Conservation (phyloP, 352 stramenopile species). For the Globisporangium canariense region DNA sequence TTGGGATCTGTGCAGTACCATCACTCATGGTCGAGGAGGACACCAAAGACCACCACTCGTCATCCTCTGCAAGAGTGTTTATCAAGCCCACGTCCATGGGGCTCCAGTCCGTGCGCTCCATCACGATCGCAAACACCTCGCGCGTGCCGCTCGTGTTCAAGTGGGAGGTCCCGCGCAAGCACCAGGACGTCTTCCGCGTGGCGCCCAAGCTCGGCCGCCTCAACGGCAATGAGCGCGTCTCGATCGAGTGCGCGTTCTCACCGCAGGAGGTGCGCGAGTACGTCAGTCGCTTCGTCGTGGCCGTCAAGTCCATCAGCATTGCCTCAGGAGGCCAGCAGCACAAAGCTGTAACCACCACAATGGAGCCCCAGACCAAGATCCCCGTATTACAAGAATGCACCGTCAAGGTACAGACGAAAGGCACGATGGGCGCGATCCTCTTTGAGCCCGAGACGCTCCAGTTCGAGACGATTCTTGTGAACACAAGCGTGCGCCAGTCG, state of each 20-base stretch:
- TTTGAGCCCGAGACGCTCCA: constrained; percentile 67
- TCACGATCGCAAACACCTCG: constrained; percentile 75
- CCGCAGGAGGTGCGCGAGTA: constrained; percentile 77
- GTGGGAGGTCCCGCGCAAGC: constrained; percentile 64
- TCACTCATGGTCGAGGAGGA: constrained; percentile 40
- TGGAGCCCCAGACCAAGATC: constrained; percentile 19
- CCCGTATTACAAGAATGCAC: constrained; percentile 59
- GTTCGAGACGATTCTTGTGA: constrained; percentile 86
- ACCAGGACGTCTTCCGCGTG: constrained; percentile 61
- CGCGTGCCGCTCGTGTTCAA: constrained; percentile 85
- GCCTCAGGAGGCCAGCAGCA: constrained; percentile 18
- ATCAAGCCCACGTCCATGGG: constrained; percentile 85
- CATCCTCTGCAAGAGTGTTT: constrained; percentile 40
- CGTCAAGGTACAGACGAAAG: constrained; percentile 65
- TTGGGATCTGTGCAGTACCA: constrained; percentile 52
- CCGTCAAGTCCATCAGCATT: constrained; percentile 71
- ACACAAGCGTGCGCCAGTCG: constrained; percentile 60
- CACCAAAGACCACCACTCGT: constrained; percentile 11
- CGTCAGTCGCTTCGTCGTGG: constrained; percentile 55
- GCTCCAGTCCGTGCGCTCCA: constrained; percentile 44
- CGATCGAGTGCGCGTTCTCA: constrained; percentile 75
- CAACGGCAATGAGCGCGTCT: constrained; percentile 70
- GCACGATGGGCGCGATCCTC: constrained; percentile 64
- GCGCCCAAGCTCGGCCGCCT: constrained; percentile 70
- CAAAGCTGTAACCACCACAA: constrained; percentile 8